Conservation (phyloP, 345 rosid species). For the Populus alba region DNA sequence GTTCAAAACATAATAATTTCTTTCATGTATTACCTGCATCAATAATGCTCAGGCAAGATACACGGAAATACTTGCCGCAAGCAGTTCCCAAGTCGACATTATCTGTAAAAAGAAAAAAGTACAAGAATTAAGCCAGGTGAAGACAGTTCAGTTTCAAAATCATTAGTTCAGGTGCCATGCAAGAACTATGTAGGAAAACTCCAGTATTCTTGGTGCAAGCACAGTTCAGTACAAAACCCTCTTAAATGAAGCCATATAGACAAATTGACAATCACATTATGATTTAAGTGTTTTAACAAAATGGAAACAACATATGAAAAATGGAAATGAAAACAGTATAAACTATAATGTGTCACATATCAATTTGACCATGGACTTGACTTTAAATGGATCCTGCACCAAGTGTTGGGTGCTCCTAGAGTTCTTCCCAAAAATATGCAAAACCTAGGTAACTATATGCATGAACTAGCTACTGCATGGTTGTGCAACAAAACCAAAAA, state of each 20-base stretch:
- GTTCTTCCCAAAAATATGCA: not conserved
- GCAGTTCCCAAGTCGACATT: slow-evolving; percentile 75
- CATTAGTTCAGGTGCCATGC: not conserved
- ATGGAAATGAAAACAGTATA: not conserved
- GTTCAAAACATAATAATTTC: not conserved
- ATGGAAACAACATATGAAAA: not conserved
- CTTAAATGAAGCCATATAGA: not conserved
- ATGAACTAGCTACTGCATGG: not conserved
- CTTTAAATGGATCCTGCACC: not conserved
- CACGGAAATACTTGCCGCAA: slow-evolving; percentile 69
- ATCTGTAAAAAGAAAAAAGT: slow-evolving; percentile 21
- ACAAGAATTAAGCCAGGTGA: not conserved
- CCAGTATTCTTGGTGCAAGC: not conserved
- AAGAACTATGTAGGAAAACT: not conserved
- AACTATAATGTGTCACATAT: not conserved
- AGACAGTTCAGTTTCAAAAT: not conserved
- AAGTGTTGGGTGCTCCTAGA: not conserved
- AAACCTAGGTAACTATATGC: not conserved
- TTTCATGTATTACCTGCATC: slow-evolving; percentile 46
- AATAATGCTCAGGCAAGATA: slow-evolving; percentile 62
- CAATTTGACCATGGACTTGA: not conserved
- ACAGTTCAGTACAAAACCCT: not conserved
- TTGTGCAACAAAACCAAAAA: not conserved
- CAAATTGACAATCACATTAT: not conserved
- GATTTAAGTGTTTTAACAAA: not conserved